Evolutionary conservation across 805 yeast species (phyloP).

Genomic region (Kazachstania martiniae): DNA sequence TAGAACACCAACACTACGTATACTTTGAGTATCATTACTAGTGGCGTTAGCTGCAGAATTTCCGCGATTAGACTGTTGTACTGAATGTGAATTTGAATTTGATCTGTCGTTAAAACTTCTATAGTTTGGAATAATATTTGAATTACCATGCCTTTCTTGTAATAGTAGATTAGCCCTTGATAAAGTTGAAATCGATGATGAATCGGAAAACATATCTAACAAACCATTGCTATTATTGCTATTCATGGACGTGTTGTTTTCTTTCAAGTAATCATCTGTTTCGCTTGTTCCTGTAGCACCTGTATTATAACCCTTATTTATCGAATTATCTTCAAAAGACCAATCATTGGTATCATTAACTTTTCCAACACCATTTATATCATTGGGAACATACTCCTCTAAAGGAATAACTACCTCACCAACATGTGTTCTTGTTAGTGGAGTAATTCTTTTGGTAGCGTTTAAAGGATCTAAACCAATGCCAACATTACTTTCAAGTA

Average conservation of each 20-base stretch:
- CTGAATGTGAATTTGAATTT: not conserved
- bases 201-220: slow-evolving; percentile 30
- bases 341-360: slow-evolving; percentile 12
- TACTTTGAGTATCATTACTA: slow-evolving; percentile 5
- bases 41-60: not conserved
- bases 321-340: not conserved
- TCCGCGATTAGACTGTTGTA: too few species aligned
- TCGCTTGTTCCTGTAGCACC: not conserved
- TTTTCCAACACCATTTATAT: slow-evolving; percentile 24
- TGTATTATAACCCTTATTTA: too few species aligned
- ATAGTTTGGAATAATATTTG: slow-evolving; percentile 1
- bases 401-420: slow-evolving; percentile 32
- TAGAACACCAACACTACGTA: slow-evolving; percentile 29
- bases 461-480: slow-evolving; percentile 1
- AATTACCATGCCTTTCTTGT: slow-evolving; percentile 6
- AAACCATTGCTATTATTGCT: slow-evolving; percentile 25
- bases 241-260: slow-evolving; percentile 2
- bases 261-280: slow-evolving; percentile 2
- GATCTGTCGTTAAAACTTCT: not conserved
- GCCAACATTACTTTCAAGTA: not conserved
- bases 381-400: slow-evolving; percentile 29
- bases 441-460: slow-evolving; percentile 1
- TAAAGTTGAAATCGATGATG: slow-evolving; percentile 16
- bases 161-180: slow-evolving; percentile 11
- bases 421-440: slow-evolving; percentile 14